A percentile compares a stretch with the other conserved stretches of the same genome.
These are phyloP conservation scores for Dactylellina drechsleri DNA, from an alignment of 2,329 filamentous ascomycete genomes.

Conservation along the genomic window DNA sequence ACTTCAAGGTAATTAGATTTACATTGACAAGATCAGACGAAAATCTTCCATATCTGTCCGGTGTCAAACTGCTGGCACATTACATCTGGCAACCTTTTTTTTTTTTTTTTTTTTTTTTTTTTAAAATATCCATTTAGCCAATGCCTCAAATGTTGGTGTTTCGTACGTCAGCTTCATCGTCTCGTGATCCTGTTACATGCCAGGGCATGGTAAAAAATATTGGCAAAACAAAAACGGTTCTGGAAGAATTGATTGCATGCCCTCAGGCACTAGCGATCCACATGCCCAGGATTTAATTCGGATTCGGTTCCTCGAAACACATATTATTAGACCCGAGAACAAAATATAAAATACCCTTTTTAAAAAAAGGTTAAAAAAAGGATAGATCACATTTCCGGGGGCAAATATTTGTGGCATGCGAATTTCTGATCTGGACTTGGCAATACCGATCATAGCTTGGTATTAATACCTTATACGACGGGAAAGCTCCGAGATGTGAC, in stretches of 20 bases:
- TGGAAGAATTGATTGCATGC: slow-evolving; percentile 4
- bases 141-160: background rate
- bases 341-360: no score
- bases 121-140: no score
- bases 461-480: background rate
- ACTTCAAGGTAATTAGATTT: background rate
- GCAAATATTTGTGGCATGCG: background rate
- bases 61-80: slow-evolving; percentile 8
- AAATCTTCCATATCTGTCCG: slow-evolving; percentile 5
- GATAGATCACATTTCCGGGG: slow-evolving; percentile 17
- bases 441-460: no score
- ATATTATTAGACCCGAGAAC: no score
- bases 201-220: background rate
- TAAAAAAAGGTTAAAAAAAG: slow-evolving; percentile 13
- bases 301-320: background rate
- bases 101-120: background rate
- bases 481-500: slow-evolving; percentile 16
- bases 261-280: slow-evolving; percentile 45
- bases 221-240: slow-evolving; percentile 2
- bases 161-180: slow-evolving; percentile 10
- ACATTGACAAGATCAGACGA: slow-evolving; percentile 25
- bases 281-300: slow-evolving; percentile 16
- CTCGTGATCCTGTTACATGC: slow-evolving; percentile 24
- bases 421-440: no score
- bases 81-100: background rate